Conservation (phyloP, 164 flowering plant species). For the Annona cherimola region DNA sequence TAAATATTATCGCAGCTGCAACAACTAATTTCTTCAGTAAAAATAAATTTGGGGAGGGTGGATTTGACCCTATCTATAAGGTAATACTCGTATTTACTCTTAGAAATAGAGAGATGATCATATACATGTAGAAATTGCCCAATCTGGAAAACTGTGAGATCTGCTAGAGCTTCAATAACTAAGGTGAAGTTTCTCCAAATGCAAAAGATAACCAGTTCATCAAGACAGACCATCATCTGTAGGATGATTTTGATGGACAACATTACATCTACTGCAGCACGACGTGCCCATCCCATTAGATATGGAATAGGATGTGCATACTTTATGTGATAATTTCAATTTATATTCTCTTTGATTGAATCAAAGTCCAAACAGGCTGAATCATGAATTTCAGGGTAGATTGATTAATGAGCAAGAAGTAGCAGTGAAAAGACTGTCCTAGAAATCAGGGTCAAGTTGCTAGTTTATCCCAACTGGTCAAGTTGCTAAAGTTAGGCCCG, state of each 20-base stretch:
- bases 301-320: not conserved
- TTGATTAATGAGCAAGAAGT: not conserved
- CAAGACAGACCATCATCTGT: not conserved
- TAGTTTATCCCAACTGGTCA: not conserved
- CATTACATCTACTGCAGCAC: not conserved
- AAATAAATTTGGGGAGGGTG: not conserved
- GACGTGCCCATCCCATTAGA: not conserved
- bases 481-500: not conserved
- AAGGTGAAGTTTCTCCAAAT: not conserved
- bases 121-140: not conserved
- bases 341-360: not conserved
- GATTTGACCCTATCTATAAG: constrained; percentile 7
- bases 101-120: not conserved
- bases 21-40: not conserved
- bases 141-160: not conserved
- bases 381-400: not conserved
- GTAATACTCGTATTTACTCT: not conserved
- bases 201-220: not conserved
- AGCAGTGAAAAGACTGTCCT: constrained; percentile 4
- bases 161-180: not conserved
- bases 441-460: not conserved
- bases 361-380: not conserved
- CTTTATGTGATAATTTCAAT: not conserved
- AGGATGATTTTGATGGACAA: not conserved
- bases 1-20: not conserved